Conservation (phyloP, 176 grass and related monocot species). For the Avena sativa region DNA sequence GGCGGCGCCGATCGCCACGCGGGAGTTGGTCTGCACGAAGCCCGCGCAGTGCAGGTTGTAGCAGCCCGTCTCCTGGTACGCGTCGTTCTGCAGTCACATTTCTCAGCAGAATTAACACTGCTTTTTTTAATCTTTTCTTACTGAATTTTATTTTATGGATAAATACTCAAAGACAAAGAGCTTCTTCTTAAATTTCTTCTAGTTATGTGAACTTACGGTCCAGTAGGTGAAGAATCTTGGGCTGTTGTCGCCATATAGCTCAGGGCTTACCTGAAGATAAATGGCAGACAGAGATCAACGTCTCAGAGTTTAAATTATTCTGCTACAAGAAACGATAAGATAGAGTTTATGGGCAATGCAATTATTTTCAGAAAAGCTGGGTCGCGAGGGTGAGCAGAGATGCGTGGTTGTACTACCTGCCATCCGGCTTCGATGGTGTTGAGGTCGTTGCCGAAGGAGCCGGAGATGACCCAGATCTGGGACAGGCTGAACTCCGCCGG, state of each 20-base stretch:
- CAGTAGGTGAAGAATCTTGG: constrained; percentile 98
- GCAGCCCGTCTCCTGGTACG: constrained; percentile 88
- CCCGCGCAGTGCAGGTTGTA: constrained; percentile 92
- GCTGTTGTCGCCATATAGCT: constrained; percentile 80
- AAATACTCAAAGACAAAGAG: background rate
- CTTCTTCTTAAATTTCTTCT: background rate
- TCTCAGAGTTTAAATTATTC: background rate
- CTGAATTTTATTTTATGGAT: background rate
- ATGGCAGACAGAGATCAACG: background rate
- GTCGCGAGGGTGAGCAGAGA: background rate
- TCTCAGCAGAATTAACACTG: background rate
- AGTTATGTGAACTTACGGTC: constrained; percentile 61
- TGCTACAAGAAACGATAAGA: background rate
- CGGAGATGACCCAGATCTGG: constrained; percentile 94
- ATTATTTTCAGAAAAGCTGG: background rate
- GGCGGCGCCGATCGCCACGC: constrained; percentile 75
- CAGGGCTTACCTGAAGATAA: constrained; percentile 73
- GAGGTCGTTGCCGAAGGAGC: constrained; percentile 90
- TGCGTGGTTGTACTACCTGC: constrained; percentile 60
- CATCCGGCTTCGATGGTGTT: constrained; percentile 98
- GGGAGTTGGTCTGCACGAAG: constrained; percentile 81
- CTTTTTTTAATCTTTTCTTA: background rate
- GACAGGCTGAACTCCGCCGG: constrained; percentile 96
- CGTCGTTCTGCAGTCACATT: constrained; percentile 63
- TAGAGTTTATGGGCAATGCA: background rate